Conservation (phyloP, 2,329 filamentous ascomycete genomes). For the Arthrocladium fulminans region DNA sequence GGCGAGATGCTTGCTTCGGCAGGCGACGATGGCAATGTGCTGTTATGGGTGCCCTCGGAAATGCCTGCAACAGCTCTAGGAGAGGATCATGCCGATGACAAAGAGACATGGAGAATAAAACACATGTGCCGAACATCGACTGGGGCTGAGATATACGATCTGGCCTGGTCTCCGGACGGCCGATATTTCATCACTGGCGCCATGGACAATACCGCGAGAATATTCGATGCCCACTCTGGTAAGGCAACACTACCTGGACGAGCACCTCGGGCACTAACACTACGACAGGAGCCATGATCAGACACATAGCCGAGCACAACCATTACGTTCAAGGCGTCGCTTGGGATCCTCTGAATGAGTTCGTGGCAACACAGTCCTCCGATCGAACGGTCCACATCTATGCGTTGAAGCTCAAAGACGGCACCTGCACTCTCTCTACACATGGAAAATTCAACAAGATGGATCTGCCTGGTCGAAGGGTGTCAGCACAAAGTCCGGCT, state of each 20-base stretch:
- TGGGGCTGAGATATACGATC: conserved; percentile 92
- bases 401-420: conserved; percentile 89
- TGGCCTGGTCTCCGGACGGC: conserved; percentile 98
- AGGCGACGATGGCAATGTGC: conserved; percentile 93
- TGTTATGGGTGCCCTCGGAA: conserved; percentile 90
- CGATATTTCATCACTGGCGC: conserved; percentile 95
- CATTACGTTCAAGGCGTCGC: conserved; percentile 98
- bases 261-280: neutral
- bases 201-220: conserved; percentile 97
- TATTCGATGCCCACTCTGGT: conserved; percentile 92
- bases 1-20: conserved; percentile 90
- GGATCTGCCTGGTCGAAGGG: conserved; percentile 82
- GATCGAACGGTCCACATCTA: conserved; percentile 98
- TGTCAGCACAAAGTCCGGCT: conserved; percentile 85
- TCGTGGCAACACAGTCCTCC: conserved; percentile 94
- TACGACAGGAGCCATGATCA: conserved; percentile 47
- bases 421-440: conserved; percentile 75
- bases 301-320: conserved; percentile 93
- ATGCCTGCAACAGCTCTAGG: conserved; percentile 58
- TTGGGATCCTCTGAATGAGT: conserved; percentile 97
- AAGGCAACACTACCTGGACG: conserved; percentile 24
- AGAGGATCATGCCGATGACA: conserved; percentile 79
- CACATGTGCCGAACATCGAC: conserved; percentile 87
- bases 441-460: conserved; percentile 79
- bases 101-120: conserved; percentile 93